Base-by-base conservation (phyloP, 179 eudicot species). In the Camellia oleifera region DNA sequence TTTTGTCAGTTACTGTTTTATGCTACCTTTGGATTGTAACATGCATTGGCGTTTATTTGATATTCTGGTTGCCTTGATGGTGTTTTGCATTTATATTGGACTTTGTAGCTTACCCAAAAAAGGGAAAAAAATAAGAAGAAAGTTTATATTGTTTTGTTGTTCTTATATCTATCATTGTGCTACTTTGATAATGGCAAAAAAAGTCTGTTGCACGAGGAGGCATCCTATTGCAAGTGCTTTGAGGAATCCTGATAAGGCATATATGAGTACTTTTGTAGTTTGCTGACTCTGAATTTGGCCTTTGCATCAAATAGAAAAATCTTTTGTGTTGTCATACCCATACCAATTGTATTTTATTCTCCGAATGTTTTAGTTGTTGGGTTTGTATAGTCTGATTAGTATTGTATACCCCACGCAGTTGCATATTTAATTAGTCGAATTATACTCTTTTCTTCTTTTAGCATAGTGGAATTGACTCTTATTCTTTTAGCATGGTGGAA, bases 1-100 rank as follows among this genome's bases (percentile, higher is more conserved):
- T 15, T 76, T 26, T 11, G 5, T 14, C 0, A 9, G 52, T 2
- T 46, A 12, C 69, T 48, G 26, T 53, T 50, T n/a, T 26, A 52
- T 65, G 48, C 7, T 23, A 7, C 40, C 54, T 18, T 20, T 45
- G 78, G 57, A 74, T 15, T 4, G 44, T 14, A 63, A 68, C 73
- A 45, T 69, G 73, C 54, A 69, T 69, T 46, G 73, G 73, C 18
- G n/a, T 46, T 46, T 69, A 15, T 45, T 45, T 69, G 40, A 18
- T 48, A 70, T 72, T 72, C 58, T 60, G 69, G 53, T 75, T 46
- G 62, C n/a, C 17, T 2, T 14, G 9, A 5, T 17, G 11, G 72
- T 69, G 11, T 12, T 68, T n/a, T 61, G 65, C 65, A 61, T 61
- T 61, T 61, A 61, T 61, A 5, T 7, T 61, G 65, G 8, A 18